Evolutionary conservation across 1,139 yeast genomes (phyloP), one percentile per base, ranked within the genome.

Genomic region (Arxiozyma slooffiae): DNA sequence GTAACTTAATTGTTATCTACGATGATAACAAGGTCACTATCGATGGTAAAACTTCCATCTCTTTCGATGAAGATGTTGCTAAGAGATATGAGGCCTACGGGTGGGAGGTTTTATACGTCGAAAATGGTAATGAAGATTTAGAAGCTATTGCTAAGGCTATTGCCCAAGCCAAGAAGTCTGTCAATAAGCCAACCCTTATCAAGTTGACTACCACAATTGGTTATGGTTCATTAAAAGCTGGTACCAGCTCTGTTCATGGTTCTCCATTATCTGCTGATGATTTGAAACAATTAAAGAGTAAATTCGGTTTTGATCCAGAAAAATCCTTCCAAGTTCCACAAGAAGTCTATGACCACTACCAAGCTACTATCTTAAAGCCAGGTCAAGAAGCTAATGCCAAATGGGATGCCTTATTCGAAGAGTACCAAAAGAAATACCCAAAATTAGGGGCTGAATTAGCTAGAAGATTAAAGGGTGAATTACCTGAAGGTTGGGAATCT

Each of bases 11-110:
- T 71, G 89, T 94, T 53, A 82, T 92, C 75, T 94, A 94, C 83
- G 99, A 92, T 69, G 96, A 89, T 76, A 92, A 92, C 84, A 85
- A 82, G 71, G 90, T 92, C 76, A 85, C 98, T 66, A 92, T 92
- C 69, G 99, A 92, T 70, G 99, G 99, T 76, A 76, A 79, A 72
- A 94, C 95, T 67, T 76, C 79, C 60, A 81, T 82, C 58, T 89
- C 98, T 57, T 92, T 94, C 81, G 88, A 96, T 57, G 98, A 94
- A 77, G 87, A 94, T 67, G 98, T 94, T 48, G 67, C 78, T 58
- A 78, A 76, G 69, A 83, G 98, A 75, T 85, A 86, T 72, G 83
- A 81, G 75, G 79, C 97, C 53, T 92, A 92, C 72, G 97, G 96
- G 63, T 94, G 98, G 98, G 87, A 92, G 75, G 78, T 85, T 49